phyloP scores from a whole-genome alignment of 1,139 yeast species.

The Suhomyces anneliseae region DNA sequence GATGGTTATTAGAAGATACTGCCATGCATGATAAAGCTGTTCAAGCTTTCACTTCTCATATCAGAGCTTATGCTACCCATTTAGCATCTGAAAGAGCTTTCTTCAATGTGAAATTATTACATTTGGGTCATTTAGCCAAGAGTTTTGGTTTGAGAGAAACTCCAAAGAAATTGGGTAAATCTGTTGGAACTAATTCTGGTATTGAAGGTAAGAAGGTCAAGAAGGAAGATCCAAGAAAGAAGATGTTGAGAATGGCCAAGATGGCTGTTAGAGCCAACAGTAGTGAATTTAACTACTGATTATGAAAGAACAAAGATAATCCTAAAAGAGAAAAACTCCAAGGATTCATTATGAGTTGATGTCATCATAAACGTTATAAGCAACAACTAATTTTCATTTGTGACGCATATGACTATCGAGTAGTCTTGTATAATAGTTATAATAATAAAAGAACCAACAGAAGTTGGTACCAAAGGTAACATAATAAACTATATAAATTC shows the following conservation, averaged over 20 bases:
- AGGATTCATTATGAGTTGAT: no score
- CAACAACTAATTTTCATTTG: no score
- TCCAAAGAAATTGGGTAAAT: conserved; percentile 71
- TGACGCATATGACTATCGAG: background rate
- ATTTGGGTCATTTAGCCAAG: conserved; percentile 94
- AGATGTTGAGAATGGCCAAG: conserved; percentile 77
- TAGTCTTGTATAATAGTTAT: conserved; percentile 2
- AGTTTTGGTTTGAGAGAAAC: conserved; percentile 93
- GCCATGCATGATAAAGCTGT: conserved; percentile 61
- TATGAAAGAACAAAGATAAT: no score
- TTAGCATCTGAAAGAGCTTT: conserved; percentile 71
- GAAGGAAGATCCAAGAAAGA: conserved; percentile 64
- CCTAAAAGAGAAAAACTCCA: no score
- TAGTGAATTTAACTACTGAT: conserved; percentile 70
- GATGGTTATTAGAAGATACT: conserved; percentile 77
- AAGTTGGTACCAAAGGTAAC: background rate
- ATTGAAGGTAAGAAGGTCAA: conserved; percentile 28
- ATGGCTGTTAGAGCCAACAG: conserved; percentile 61
- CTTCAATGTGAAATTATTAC: conserved; percentile 79
- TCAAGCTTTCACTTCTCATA: conserved; percentile 82
- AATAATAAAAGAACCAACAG: background rate
- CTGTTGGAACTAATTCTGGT: conserved; percentile 26
- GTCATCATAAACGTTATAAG: no score
- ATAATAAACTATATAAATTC: background rate
- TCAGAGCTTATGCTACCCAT: conserved; percentile 97